Evolutionary conservation across 257 asterid genomes (phyloP), one percentile per base, ranked within the genome.

Genomic region (Capsicum rhomboideum): DNA sequence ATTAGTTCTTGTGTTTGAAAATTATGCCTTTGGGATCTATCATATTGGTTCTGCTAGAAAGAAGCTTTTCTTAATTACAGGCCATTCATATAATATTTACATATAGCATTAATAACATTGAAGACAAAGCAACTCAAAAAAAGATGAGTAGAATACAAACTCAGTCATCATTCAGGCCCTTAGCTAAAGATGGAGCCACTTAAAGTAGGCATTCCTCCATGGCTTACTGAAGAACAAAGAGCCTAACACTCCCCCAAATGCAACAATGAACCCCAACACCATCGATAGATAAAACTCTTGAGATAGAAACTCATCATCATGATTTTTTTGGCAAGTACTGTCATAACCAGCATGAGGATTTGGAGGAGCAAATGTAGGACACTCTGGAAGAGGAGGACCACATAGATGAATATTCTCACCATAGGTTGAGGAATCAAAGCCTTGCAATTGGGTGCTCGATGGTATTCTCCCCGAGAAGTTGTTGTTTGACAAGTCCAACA

Each of bases 401-500:
- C 91, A 89, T 0, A 87, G 83, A 49, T 21, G 83, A 1, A 18
- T 56, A 20, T 89, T 89, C 40, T 82, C 88, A 31, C 83, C 83
- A 82, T 84, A 90, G 0, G 21, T 18, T 4, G 92, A 91, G 2
- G 82, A 50, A 28, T 75, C 16, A 31, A 91, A 90, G 40, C 87
- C 64, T 53, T 86, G 88, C 18, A 88, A 44, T 82, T 90, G 91
- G 31, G 91, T 85, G 58, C 90, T 10, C 8, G 26, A 1, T 2
- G 92, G 92, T 69, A 89, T 89, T 40, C 61, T 72, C 6, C 90
- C 92, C 0, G 88, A 84, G 2, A 90, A 85, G 49, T 81, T 53
- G 80, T 91, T 90, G 81, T 79, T 58, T 2, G 91, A 68, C 84
- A 88, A 83, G 66, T 90, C 83, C 20, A 91, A 84, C 85, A 75